Base-by-base conservation (phyloP, 208 protist genomes). In the Acanthamoeba divionensis region DNA sequence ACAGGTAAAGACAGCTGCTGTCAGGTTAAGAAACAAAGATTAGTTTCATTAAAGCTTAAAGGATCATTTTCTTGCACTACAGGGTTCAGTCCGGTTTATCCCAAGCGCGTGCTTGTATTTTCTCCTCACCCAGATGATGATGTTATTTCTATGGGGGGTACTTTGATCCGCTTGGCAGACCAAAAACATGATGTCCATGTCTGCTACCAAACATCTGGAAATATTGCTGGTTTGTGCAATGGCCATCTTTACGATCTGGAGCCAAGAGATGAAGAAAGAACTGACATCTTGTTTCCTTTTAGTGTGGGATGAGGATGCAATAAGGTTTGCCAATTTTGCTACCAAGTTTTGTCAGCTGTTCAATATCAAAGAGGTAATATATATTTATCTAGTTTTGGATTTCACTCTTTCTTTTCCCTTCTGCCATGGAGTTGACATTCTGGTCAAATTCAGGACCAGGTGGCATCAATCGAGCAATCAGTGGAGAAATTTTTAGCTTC, bases 51-150 rank as follows among this genome's bases (percentile, higher is more conserved):
- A 21, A 29, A 90, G 21, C n/a, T 47, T 52, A 8, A 36, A 36
- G 6, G 9, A 8, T 77, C 10, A 3, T 10, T 77, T n/a, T 60
- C 31, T 3, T 10, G 24, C 6, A 36, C 7, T 36, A 15, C 67
- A 60, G 47, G 67, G 6, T 77, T 60, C 36, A 31, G n/a, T 4
- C 31, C 29, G 33, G 57, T 33, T 4, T 90, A 57, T 47, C 91
- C 82, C 65, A 93, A 93, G 9, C 48, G 44, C 33, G 91, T 96
- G n/a, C 50, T 96, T 18, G 77, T 96, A 21, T 96, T 96, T 44
- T 94, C 91, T 48, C 94, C 94, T 57, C 95, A 96, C 90, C 94
- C 94, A 60, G 94, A 96, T 93, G 94, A 96, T 57, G 95, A 96
- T 82, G 95, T 96, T 1, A 96, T 96, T 85, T 91, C 50, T 7